Evolutionary conservation across 2,329 filamentous ascomycete species (phyloP).

Genomic region (Domatiomyces globalis): DNA sequence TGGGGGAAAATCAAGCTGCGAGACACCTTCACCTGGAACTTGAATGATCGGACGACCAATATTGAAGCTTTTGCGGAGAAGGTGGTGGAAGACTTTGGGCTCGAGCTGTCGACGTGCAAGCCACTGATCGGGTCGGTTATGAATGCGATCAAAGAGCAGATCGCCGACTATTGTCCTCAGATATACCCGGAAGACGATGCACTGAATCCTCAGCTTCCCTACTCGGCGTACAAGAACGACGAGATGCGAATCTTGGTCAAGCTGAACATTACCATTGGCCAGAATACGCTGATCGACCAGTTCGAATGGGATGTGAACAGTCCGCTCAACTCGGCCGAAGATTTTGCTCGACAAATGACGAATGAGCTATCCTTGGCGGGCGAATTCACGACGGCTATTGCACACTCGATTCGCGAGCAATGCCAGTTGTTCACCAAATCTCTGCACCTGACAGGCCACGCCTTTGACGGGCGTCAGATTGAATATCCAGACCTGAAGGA

Average conservation of each 20-base stretch:
- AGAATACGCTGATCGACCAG: conserved; percentile 85
- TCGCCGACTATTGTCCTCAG: conserved; percentile 86
- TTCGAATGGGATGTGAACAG: conserved; percentile 99
- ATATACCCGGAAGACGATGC: conserved; percentile 81
- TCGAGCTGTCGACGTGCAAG: conserved; percentile 52
- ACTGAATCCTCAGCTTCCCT: conserved; percentile 76
- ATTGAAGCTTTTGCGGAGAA: conserved; percentile 76
- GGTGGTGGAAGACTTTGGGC: conserved; percentile 68
- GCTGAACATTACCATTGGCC: conserved; percentile 92
- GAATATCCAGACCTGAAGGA: conserved; percentile 81
- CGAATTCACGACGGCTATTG: conserved; percentile 94
- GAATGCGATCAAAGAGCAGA: conserved; percentile 67
- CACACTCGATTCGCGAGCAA: conserved; percentile 94
- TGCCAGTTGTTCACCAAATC: conserved; percentile 87
- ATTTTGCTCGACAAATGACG: conserved; percentile 82
- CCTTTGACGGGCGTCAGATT: conserved; percentile 84
- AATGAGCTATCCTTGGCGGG: conserved; percentile 80
- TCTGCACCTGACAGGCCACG: conserved; percentile 81
- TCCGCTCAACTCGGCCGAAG: conserved; percentile 80
- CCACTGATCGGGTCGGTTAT: conserved; percentile 49
- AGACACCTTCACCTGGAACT: conserved; percentile 97
- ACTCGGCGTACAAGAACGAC: conserved; percentile 92
- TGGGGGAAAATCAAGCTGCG: conserved; percentile 90
- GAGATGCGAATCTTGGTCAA: conserved; percentile 96
- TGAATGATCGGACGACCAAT: conserved; percentile 73